Evolutionary conservation across 352 stramenopile genomes (phyloP).

Genomic region (Globisporangium uncinulatum): DNA sequence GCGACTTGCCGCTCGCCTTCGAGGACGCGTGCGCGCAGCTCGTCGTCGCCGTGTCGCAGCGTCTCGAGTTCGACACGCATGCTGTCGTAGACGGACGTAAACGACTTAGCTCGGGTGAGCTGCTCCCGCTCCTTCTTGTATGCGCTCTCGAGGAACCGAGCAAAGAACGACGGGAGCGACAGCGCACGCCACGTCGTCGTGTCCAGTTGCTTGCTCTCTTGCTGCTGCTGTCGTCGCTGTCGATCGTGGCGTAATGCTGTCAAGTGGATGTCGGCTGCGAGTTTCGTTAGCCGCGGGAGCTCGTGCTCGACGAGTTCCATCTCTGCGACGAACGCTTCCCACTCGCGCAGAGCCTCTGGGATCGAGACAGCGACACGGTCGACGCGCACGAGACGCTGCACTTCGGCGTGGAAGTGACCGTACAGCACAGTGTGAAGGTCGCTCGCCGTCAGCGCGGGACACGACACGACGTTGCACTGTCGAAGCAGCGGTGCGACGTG

Average conservation of each 20-base stretch:
- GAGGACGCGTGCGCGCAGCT: conserved; percentile 11
- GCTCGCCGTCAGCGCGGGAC: conserved; percentile 18
- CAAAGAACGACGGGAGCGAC: conserved; percentile 15
- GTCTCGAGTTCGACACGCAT: conserved; percentile 36
- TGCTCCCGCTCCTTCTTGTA: conserved; percentile 12
- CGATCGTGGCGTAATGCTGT: conserved; percentile 1
- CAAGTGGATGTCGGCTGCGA: conserved; percentile 24
- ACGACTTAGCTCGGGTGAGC: conserved; percentile 14
- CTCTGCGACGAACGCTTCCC: conserved; percentile 14
- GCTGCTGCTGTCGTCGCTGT: background rate
- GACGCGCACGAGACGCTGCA: conserved; percentile 18
- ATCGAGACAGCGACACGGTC: background rate
- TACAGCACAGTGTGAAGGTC: conserved; percentile 31
- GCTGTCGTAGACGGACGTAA: conserved; percentile 22
- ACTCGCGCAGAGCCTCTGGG: background rate
- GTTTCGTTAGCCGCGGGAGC: conserved; percentile 13
- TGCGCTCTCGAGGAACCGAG: conserved; percentile 11
- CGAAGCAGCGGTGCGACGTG: conserved; percentile 26
- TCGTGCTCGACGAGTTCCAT: conserved; percentile 18
- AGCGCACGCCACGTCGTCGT: conserved; percentile 12
- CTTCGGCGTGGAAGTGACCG: conserved; percentile 38
- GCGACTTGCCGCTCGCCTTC: conserved; percentile 27
- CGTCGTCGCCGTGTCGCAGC: conserved; percentile 22
- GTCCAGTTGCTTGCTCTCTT: background rate
- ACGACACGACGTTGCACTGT: conserved; percentile 23